Evolutionary conservation across 2,329 filamentous ascomycete species (phyloP), one percentile per base, ranked within the genome.

Genomic region (Verticillium nubilum): DNA sequence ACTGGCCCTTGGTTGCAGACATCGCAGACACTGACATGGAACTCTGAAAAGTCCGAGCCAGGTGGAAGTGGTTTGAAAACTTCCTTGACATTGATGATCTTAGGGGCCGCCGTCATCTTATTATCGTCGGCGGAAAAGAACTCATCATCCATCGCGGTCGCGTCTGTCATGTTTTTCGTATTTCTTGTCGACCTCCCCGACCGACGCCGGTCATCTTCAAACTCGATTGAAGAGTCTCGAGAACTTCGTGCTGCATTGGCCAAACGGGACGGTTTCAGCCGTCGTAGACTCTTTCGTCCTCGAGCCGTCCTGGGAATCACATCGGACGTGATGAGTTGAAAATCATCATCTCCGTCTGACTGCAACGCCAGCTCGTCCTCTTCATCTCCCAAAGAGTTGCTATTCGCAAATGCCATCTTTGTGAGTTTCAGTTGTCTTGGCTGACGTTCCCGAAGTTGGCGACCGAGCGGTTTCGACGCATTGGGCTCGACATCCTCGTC

Each of bases 21-120:
- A 65, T 91, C 87, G 71, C 95, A 99, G 7, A 76, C 78, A 47
- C 83, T 78, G 54, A 82, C 84, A 72, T 99, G 95, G 12, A 84
- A 82, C 25, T 80, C 76, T 58, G 82, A 81, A 72, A 99, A 99
- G 2, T 81, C 75, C 42, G 88, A 84, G 15, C 86, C 80, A 4
- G 78, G 73, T 1, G 86, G 74, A 1, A 91, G 68, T 1, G 80
- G 78, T 59, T 86, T 80, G 69, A 96, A 98, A 5, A 84, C 72
- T 70, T 98, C 95, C 64, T 86, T 88, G 26, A 92, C 83, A 15
- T 86, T 86, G 13, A 84, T 75, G 50, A 85, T 75, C 72, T 87
- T 86, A 1, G 84, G 78, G 12, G 77, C 75, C 17, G 68, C 73
- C 0, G 71, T 67, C 0, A 74, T 65, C 57, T 73, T 79, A 27